Evolutionary conservation across 352 stramenopile species (phyloP), one percentile per base, ranked within the genome.

Genomic region (Vaucheria bursata): DNA sequence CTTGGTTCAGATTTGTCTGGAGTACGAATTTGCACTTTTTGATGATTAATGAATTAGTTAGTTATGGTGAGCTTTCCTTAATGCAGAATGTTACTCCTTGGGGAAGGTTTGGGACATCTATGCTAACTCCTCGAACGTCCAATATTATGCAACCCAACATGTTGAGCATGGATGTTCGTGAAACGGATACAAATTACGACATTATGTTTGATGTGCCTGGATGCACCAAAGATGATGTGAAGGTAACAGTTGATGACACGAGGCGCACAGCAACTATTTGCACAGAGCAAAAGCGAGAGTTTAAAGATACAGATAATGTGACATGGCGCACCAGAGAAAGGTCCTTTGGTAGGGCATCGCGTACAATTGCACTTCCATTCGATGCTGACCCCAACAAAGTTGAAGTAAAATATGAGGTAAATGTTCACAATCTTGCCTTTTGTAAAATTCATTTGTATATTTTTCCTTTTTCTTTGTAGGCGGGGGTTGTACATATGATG

Each of bases 321-420:
- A 34, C 31, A 31, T 68, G 53, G 53, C 53, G 37, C 8, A 7
- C 53, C 31, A 31, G 53, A 31, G 53, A 68, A 34, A 31, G 53
- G 31, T 68, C 53, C 53, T 2, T 2, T 2, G 53, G 53, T 2
- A 31, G 53, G 6, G 53, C 53, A 7, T 2, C 7, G 53, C 53
- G 53, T 34, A 68, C 53, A 31, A 68, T 68, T 7, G 53, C 53
- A 2, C 53, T 68, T 31, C 53, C 53, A 2, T 68, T 31, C 31
- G 53, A 68, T 34, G 34, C 2, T 34, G 53, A 68, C 53, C 8
- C 53, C 53, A 68, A 68, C 53, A 68, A 68, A 34, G 45, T 59
- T n/a, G n/a, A n/a, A n/a, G n/a, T n/a, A n/a, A n/a, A n/a, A n/a
- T n/a, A n/a, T n/a, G n/a, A n/a, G n/a, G n/a, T n/a, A n/a, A n/a